Percentiles rank a stretch among this genome's conserved stretches.
These are phyloP conservation scores for Globisporangium middletonii DNA, from an alignment of 352 stramenopile species.

Conservation along the genomic window DNA sequence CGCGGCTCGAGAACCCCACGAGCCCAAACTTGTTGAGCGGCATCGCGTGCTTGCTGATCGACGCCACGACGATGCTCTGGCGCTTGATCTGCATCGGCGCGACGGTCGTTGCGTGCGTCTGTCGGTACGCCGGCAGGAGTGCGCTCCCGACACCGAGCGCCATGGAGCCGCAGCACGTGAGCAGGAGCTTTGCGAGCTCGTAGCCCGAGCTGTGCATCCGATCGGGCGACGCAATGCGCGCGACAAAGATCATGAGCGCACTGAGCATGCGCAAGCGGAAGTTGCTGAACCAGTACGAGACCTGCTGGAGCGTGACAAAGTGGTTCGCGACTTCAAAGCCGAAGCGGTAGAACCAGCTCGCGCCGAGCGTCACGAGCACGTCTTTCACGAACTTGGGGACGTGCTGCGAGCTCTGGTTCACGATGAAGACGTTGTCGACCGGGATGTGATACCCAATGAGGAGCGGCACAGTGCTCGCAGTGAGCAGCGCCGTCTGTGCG, in stretches of 20 bases:
- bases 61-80: slow-evolving; percentile 17
- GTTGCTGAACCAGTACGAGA: slow-evolving; percentile 20
- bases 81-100: slow-evolving; percentile 10
- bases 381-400: slow-evolving; percentile 22
- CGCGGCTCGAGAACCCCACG: slow-evolving; percentile 19
- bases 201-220: slow-evolving; percentile 18
- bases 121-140: slow-evolving; percentile 2
- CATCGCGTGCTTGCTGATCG: slow-evolving; percentile 19
- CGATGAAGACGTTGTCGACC: slow-evolving; percentile 23
- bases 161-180: slow-evolving; percentile 7
- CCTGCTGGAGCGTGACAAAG: slow-evolving; percentile 12
- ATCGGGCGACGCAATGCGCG: slow-evolving; percentile 15
- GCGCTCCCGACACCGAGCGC: slow-evolving; percentile 11
- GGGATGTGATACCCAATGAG: slow-evolving; percentile 27
- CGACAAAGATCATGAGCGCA: slow-evolving; percentile 11
- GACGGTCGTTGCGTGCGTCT: background rate
- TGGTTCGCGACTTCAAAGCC: slow-evolving; percentile 24
- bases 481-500: slow-evolving; percentile 22
- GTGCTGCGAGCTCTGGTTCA: slow-evolving; percentile 3
- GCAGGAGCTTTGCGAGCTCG: slow-evolving; percentile 20
- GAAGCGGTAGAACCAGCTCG: slow-evolving; percentile 26
- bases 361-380: slow-evolving; percentile 20
- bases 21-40: slow-evolving; percentile 23
- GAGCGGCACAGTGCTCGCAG: slow-evolving; percentile 21
- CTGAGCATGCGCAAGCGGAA: slow-evolving; percentile 12